Conservation (phyloP, 805 yeast genomes). For the Jamesozyma rosinii region DNA sequence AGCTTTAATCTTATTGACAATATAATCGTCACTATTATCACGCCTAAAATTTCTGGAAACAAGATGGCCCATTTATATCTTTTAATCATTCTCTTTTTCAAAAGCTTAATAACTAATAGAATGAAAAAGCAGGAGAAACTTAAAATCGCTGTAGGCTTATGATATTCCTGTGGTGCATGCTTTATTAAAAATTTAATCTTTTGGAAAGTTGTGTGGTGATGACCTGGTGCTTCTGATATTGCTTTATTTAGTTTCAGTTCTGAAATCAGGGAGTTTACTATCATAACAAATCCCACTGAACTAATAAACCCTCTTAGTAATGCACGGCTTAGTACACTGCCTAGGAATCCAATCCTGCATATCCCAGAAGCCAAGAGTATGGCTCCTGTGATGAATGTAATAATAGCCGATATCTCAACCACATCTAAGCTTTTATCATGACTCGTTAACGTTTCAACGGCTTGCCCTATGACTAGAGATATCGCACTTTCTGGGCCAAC, state of each 20-base stretch:
- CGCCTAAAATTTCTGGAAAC: slow-evolving; percentile 76
- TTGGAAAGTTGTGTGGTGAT: slow-evolving; percentile 61
- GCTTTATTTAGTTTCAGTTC: slow-evolving; percentile 56
- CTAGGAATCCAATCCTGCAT: slow-evolving; percentile 77
- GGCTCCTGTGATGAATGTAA: slow-evolving; percentile 70
- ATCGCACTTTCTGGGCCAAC: slow-evolving; percentile 91
- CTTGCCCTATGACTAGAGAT: slow-evolving; percentile 73
- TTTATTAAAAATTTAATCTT: slow-evolving; percentile 50
- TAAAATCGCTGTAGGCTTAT: slow-evolving; percentile 52
- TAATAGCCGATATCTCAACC: slow-evolving; percentile 52
- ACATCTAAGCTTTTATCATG: slow-evolving; percentile 37
- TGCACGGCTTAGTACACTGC: slow-evolving; percentile 68
- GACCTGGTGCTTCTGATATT: slow-evolving; percentile 39
- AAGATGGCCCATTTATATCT: slow-evolving; percentile 42
- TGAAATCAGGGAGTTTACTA: slow-evolving; percentile 62
- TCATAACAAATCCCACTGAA: slow-evolving; percentile 79
- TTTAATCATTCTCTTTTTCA: slow-evolving; percentile 33
- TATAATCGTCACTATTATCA: slow-evolving; percentile 54
- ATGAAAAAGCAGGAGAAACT: slow-evolving; percentile 44
- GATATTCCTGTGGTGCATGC: slow-evolving; percentile 39
- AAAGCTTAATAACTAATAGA: slow-evolving; percentile 35
- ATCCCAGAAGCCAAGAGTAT: slow-evolving; percentile 64
- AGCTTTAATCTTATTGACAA: slow-evolving; percentile 42
- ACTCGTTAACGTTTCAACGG: slow-evolving; percentile 47
- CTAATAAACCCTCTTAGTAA: slow-evolving; percentile 74